These are phyloP conservation scores for Vaccinium vitisidaea DNA, from an alignment of 148 eudicot genomes.

Conservation along the genomic window DNA sequence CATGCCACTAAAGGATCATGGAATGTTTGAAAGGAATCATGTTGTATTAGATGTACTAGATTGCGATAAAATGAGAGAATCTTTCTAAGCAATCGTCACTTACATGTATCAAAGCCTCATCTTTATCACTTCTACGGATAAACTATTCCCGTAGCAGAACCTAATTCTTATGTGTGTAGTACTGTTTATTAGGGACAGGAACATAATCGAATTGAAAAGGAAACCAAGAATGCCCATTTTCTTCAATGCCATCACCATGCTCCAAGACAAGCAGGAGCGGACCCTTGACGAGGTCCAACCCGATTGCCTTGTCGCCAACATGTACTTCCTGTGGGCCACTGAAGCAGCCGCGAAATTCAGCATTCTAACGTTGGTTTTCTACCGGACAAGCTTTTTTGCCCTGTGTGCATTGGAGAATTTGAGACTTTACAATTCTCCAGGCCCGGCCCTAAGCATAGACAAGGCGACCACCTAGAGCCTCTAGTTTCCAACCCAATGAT, in stretches of 20 bases:
- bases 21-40: not conserved
- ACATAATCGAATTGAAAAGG: not conserved
- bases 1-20: not conserved
- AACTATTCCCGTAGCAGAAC: not conserved
- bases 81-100: not conserved
- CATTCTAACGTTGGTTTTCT: constrained; percentile 53
- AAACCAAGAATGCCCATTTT: not conserved
- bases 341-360: constrained; percentile 30
- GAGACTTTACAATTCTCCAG: not conserved
- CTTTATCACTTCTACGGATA: not conserved
- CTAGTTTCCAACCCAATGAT: too few species aligned
- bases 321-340: constrained; percentile 46
- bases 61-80: not conserved
- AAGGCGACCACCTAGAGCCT: too few species aligned
- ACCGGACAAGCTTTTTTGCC: constrained; percentile 40
- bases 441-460: too few species aligned
- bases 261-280: constrained; percentile 10
- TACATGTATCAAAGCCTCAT: not conserved
- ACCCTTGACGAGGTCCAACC: constrained; percentile 18
- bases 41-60: not conserved
- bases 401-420: constrained; percentile 26
- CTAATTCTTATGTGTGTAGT: not conserved
- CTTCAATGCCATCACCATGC: constrained; percentile 5
- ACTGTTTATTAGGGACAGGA: not conserved
- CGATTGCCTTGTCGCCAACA: constrained; percentile 39